phyloP scores from a whole-genome alignment of 441 rosid genomes.

The Jatropha podagrica region DNA sequence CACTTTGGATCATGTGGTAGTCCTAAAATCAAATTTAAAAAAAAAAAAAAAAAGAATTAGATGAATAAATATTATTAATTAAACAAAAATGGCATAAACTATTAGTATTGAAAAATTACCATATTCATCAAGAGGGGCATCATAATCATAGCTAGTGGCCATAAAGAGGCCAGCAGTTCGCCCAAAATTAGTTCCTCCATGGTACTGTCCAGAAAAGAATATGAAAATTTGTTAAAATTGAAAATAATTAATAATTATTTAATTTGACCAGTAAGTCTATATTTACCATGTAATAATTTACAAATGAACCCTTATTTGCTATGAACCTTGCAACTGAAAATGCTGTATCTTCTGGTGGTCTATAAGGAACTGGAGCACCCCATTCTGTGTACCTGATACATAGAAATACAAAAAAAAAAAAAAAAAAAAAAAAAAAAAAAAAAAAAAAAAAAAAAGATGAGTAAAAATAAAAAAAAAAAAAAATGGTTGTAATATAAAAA shows the following conservation, averaged over 20 bases:
- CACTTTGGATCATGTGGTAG: slow-evolving; percentile 83
- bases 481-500: too few species aligned
- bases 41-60: background rate
- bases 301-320: slow-evolving; percentile 84
- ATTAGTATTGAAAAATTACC: slow-evolving; percentile 43
- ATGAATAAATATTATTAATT: background rate
- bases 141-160: slow-evolving; percentile 92
- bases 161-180: slow-evolving; percentile 96
- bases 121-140: slow-evolving; percentile 92
- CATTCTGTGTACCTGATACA: slow-evolving; percentile 72
- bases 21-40: slow-evolving; percentile 39
- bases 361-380: slow-evolving; percentile 82
- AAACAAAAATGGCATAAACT: background rate
- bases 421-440: background rate
- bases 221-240: background rate
- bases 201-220: slow-evolving; percentile 44
- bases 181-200: slow-evolving; percentile 96
- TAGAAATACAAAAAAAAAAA: background rate
- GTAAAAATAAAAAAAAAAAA: too few species aligned
- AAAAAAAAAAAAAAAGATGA: background rate
- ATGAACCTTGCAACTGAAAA: slow-evolving; percentile 89
- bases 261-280: background rate
- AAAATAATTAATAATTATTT: background rate
- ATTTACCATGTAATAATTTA: slow-evolving; percentile 89
- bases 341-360: slow-evolving; percentile 94